These are phyloP conservation scores for Aegilops umbellulata DNA, from an alignment of 176 grass and related monocot genomes.

Conservation along the genomic window DNA sequence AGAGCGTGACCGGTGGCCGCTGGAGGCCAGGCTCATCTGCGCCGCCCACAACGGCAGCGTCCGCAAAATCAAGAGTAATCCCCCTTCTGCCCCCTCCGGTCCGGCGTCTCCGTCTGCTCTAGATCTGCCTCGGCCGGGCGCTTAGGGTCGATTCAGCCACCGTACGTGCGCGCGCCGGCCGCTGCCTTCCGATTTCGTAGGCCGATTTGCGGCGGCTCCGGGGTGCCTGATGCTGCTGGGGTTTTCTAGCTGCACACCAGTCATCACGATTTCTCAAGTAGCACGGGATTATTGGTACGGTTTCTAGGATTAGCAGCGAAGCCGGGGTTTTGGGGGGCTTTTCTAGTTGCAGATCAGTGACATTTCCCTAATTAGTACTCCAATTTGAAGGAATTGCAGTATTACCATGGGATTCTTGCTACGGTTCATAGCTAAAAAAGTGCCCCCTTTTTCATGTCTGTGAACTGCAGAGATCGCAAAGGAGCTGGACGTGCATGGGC, in stretches of 20 bases:
- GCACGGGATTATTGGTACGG: no score
- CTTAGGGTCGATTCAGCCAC: no score
- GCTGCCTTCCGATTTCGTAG: no score
- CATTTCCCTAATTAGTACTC: background rate
- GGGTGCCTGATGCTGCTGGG: background rate
- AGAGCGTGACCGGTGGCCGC: background rate
- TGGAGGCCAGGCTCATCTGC: background rate
- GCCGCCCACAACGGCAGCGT: constrained; percentile 13
- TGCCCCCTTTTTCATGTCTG: background rate
- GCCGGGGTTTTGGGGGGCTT: background rate
- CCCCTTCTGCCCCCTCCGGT: no score
- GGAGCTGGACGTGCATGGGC: constrained; percentile 21
- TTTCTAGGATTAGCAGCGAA: background rate
- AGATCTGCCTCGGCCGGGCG: no score
- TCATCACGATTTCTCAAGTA: no score
- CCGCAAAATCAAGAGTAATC: constrained; percentile 24
- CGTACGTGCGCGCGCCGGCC: no score
- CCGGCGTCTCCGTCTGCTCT: no score
- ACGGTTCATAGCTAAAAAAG: background rate
- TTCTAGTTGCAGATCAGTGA: background rate
- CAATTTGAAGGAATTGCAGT: background rate
- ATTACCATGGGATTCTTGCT: background rate
- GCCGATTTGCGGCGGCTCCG: background rate
- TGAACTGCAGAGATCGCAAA: constrained; percentile 15
- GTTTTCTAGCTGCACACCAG: background rate